Conservation (phyloP, 2,329 filamentous ascomycete genomes). For the Penicillium decumbens region DNA sequence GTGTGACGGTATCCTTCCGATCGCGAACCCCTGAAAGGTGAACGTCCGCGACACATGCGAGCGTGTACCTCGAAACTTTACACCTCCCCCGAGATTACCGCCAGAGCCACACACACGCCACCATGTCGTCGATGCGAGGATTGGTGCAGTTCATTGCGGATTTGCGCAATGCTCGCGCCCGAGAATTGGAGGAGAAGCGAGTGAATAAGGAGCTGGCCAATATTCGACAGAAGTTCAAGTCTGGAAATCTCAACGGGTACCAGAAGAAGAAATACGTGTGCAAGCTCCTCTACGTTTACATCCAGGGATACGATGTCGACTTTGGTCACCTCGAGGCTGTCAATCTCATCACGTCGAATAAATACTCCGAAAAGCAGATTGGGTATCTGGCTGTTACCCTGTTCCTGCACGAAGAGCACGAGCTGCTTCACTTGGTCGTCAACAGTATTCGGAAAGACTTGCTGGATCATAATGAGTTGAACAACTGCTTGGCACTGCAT, state of each 20-base stretch:
- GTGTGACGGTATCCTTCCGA: conserved; percentile 24
- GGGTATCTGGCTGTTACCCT: conserved; percentile 96
- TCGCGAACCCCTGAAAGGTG: conserved; percentile 23
- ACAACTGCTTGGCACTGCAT: conserved; percentile 93
- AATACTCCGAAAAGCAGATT: conserved; percentile 99
- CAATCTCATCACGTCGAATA: conserved; percentile 91
- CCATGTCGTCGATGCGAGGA: conserved; percentile 56
- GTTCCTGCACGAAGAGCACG: conserved; percentile 95
- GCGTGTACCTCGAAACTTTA: conserved; percentile 14
- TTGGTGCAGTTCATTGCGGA: conserved; percentile 98
- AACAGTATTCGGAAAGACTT: conserved; percentile 98
- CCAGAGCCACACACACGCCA: conserved; percentile 9
- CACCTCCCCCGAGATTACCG: conserved; percentile 5
- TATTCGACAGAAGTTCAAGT: conserved; percentile 97
- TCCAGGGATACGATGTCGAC: conserved; percentile 97
- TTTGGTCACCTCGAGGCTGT: conserved; percentile 98
- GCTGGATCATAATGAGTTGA: conserved; percentile 89
- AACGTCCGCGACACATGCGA: conserved; percentile 24
- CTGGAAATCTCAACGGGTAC: conserved; percentile 88
- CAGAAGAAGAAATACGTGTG: conserved; percentile 99
- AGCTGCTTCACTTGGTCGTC: conserved; percentile 90
- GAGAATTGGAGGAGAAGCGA: conserved; percentile 95
- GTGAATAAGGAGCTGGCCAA: conserved; percentile 99
- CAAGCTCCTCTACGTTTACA: conserved; percentile 99
- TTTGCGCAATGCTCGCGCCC: conserved; percentile 84